Conservation (phyloP, 2,329 filamentous ascomycete genomes). For the Xylaria sp. region DNA sequence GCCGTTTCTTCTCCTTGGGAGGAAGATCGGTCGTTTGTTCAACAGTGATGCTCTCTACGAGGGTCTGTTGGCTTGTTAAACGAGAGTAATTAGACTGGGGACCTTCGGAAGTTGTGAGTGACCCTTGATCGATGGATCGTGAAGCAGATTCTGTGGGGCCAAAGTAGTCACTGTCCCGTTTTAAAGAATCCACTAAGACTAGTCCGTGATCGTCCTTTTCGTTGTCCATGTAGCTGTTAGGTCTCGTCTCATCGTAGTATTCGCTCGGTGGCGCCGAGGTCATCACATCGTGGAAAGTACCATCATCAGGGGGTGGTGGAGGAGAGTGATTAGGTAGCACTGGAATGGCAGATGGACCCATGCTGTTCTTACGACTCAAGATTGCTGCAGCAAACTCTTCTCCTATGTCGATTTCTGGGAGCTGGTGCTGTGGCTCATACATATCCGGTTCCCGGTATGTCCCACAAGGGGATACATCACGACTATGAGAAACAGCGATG, state of each 20-base stretch:
- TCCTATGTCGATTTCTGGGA: slow-evolving; percentile 64
- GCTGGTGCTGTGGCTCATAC: slow-evolving; percentile 51
- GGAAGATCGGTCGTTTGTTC: slow-evolving; percentile 50
- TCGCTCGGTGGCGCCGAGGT: slow-evolving; percentile 53
- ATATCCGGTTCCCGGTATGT: slow-evolving; percentile 44
- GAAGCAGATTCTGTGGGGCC: slow-evolving; percentile 57
- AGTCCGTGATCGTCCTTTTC: slow-evolving; percentile 57
- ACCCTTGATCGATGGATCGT: slow-evolving; percentile 60
- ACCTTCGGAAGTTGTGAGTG: slow-evolving; percentile 57
- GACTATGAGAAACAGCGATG: slow-evolving; percentile 47
- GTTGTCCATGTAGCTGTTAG: slow-evolving; percentile 55
- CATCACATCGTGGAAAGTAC: slow-evolving; percentile 44
- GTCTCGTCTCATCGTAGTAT: slow-evolving; percentile 57
- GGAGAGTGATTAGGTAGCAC: slow-evolving; percentile 61
- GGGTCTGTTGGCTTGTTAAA: slow-evolving; percentile 52
- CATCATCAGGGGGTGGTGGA: slow-evolving; percentile 58
- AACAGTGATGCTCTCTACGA: slow-evolving; percentile 51
- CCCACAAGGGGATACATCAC: slow-evolving; percentile 50
- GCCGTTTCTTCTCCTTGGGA: slow-evolving; percentile 72
- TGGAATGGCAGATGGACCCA: slow-evolving; percentile 43
- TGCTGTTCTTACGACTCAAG: slow-evolving; percentile 50
- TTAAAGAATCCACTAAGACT: slow-evolving; percentile 57
- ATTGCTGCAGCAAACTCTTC: slow-evolving; percentile 63
- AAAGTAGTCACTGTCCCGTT: slow-evolving; percentile 59
- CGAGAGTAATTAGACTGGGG: slow-evolving; percentile 53